These are phyloP conservation scores for Lasiodiplodia citricola DNA, from an alignment of 2,329 filamentous ascomycete species.

Conservation along the genomic window DNA sequence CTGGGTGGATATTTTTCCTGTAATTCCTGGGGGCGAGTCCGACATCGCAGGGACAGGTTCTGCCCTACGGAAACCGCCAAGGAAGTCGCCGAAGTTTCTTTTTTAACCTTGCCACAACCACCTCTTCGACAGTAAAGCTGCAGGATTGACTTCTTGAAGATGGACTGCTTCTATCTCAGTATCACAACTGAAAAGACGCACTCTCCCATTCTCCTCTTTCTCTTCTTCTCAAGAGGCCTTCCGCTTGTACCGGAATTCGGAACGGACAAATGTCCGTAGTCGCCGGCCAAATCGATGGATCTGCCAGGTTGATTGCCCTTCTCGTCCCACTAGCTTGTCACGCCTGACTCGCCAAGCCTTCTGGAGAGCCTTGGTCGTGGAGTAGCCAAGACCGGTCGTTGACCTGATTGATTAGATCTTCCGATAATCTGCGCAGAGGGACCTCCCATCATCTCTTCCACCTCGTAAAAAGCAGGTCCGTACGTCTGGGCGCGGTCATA, in stretches of 20 bases:
- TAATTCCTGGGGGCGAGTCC: constrained; percentile 2
- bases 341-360: constrained; percentile 17
- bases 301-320: background rate
- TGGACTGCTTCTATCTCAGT: background rate
- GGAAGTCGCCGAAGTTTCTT: background rate
- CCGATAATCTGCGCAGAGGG: constrained; percentile 3
- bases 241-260: background rate
- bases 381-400: background rate
- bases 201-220: background rate
- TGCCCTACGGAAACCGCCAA: constrained; percentile 6
- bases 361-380: background rate
- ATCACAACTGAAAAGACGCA: too few species aligned
- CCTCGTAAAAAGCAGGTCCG: constrained; percentile 7
- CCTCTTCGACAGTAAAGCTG: background rate
- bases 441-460: background rate
- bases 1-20: constrained; percentile 2
- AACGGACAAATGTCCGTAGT: constrained; percentile 15
- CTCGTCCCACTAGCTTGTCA: background rate
- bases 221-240: background rate
- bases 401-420: constrained; percentile 14
- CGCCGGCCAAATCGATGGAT: background rate
- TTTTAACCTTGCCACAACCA: background rate
- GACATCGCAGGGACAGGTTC: background rate
- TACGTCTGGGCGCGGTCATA: constrained; percentile 11
- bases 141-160: background rate